These are phyloP conservation scores for Didymella exigua DNA, from an alignment of 2,329 filamentous ascomycete species.

Conservation along the genomic window DNA sequence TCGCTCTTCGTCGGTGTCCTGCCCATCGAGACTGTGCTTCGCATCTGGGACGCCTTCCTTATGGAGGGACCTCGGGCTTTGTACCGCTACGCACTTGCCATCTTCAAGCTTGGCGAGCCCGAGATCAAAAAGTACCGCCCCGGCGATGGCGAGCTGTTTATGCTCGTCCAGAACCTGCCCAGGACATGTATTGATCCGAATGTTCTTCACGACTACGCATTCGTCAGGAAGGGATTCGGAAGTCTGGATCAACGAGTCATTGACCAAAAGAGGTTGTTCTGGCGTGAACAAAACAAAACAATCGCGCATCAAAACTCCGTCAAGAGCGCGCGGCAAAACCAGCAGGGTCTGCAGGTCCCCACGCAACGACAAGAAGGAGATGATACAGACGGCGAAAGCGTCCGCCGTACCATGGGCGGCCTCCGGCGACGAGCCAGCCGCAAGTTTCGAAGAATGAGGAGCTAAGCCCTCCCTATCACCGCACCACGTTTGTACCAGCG, in stretches of 20 bases:
- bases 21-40: slow-evolving; percentile 87
- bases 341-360: slow-evolving; percentile 4
- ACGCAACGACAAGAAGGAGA: slow-evolving; percentile 16
- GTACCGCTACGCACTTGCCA: slow-evolving; percentile 86
- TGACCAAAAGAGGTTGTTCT: slow-evolving; percentile 67
- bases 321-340: slow-evolving; percentile 21
- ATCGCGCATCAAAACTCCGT: slow-evolving; percentile 31
- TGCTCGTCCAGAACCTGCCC: slow-evolving; percentile 87
- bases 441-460: slow-evolving; percentile 32
- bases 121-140: slow-evolving; percentile 75
- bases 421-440: slow-evolving; percentile 33
- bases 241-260: slow-evolving; percentile 82
- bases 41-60: slow-evolving; percentile 95
- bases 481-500: neutral
- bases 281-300: slow-evolving; percentile 40
- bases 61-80: slow-evolving; percentile 94
- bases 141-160: slow-evolving; percentile 95
- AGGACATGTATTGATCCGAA: slow-evolving; percentile 83
- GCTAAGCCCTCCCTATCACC: neutral
- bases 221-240: slow-evolving; percentile 78
- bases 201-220: slow-evolving; percentile 79
- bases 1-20: slow-evolving; percentile 92
- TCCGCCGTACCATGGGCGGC: slow-evolving; percentile 26
- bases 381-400: slow-evolving; percentile 32
- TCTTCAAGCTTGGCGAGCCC: slow-evolving; percentile 85